These are phyloP conservation scores for Parascedosporium putredinis DNA, from an alignment of 2,329 filamentous ascomycete species.

Conservation along the genomic window DNA sequence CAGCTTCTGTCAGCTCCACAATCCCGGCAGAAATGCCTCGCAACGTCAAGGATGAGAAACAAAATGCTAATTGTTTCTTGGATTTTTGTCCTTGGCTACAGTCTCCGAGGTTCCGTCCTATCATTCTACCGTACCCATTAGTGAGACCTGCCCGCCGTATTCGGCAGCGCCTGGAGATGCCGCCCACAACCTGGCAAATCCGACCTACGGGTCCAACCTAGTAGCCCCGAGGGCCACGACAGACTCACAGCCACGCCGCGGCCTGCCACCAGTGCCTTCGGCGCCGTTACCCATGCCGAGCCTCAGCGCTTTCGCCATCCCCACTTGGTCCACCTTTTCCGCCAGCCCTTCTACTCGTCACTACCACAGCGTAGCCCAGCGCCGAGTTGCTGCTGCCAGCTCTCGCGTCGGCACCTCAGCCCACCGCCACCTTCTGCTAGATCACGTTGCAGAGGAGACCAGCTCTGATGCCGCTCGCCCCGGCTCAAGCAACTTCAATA, in stretches of 20 bases:
- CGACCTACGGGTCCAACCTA: slow-evolving; percentile 10
- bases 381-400: slow-evolving; percentile 41
- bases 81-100: slow-evolving; percentile 17
- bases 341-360: slow-evolving; percentile 46
- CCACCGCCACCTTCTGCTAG: slow-evolving; percentile 21
- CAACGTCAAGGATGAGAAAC: too few species aligned
- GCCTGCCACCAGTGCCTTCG: slow-evolving; percentile 41
- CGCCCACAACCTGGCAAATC: slow-evolving; percentile 13
- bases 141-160: slow-evolving; percentile 41
- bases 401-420: slow-evolving; percentile 20
- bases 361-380: slow-evolving; percentile 53
- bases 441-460: slow-evolving; percentile 26
- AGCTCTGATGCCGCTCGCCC: not conserved
- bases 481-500: not conserved
- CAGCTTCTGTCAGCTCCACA: not conserved
- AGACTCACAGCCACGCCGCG: slow-evolving; percentile 19
- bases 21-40: too few species aligned
- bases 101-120: slow-evolving; percentile 57
- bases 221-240: not conserved
- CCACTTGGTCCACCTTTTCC: slow-evolving; percentile 46
- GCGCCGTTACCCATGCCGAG: slow-evolving; percentile 28
- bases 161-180: slow-evolving; percentile 17
- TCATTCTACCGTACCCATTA: slow-evolving; percentile 40
- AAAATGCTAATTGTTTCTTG: not conserved
- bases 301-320: slow-evolving; percentile 44